Evolutionary conservation across 2,329 filamentous ascomycete genomes (phyloP).

Genomic region (Fusarium subglutinans): DNA sequence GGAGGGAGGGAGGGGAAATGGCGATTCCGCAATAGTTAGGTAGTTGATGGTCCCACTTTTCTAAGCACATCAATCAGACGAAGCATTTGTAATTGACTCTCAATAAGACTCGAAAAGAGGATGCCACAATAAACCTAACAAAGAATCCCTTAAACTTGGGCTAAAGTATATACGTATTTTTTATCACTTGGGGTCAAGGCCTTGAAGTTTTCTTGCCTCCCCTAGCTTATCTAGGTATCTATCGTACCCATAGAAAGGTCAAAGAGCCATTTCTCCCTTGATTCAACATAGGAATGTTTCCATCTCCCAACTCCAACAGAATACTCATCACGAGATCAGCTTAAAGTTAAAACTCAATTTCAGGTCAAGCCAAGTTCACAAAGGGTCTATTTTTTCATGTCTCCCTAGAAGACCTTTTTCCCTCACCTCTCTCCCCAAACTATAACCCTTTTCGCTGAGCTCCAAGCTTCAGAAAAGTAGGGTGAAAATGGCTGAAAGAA

Average conservation of each 20-base stretch:
- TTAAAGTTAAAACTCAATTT: background rate
- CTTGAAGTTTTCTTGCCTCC: background rate
- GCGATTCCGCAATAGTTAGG: conserved; percentile 30
- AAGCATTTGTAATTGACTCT: conserved; percentile 28
- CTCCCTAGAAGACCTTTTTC: background rate
- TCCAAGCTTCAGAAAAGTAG: background rate
- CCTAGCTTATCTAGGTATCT: background rate
- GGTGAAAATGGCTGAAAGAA: background rate
- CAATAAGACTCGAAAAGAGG: background rate
- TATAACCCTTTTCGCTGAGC: background rate
- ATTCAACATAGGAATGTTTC: conserved; percentile 27
- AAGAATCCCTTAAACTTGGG: background rate
- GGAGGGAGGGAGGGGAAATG: conserved; percentile 32
- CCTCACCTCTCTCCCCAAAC: background rate
- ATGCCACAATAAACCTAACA: background rate
- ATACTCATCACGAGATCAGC: background rate
- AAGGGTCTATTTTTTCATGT: conserved; percentile 17
- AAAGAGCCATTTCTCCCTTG: conserved; percentile 13
- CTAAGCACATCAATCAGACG: background rate
- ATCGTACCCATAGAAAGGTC: background rate
- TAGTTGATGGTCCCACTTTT: conserved; percentile 39
- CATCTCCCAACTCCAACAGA: conserved; percentile 1
- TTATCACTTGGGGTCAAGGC: background rate
- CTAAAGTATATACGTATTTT: background rate
- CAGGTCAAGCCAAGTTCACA: background rate